phyloP scores from a whole-genome alignment of 768 basidiomycete genomes.

The Kwoniella sp. region DNA sequence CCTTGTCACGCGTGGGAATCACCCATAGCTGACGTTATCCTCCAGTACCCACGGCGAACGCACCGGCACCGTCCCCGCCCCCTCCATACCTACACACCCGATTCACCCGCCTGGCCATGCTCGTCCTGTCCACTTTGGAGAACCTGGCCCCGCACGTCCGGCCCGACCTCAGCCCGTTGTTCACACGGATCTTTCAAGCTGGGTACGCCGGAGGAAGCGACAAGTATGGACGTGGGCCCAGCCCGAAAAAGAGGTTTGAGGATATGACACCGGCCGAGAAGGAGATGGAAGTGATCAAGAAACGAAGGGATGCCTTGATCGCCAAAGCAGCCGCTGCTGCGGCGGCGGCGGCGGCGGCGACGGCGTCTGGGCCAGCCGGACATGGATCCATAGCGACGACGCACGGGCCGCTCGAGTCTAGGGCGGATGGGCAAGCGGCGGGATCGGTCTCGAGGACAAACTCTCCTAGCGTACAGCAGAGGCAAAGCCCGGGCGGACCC shows the following conservation, averaged over 20 bases:
- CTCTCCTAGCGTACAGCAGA: no score
- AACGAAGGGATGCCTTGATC: conserved; percentile 33
- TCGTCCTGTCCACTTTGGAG: conserved; percentile 14
- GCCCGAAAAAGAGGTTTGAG: conserved; percentile 1
- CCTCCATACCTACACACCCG: conserved; percentile 19
- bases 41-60: background rate
- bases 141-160: conserved; percentile 14
- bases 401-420: no score
- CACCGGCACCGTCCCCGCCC: conserved; percentile 8
- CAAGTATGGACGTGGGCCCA: no score
- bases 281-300: conserved; percentile 39
- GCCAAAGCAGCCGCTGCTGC: conserved; percentile 21
- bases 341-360: conserved; percentile 1
- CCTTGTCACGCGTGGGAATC: no score
- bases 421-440: no score
- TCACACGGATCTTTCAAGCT: conserved; percentile 5
- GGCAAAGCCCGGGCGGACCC: no score
- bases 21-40: background rate
- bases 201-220: background rate
- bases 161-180: conserved; percentile 4
- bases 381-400: no score
- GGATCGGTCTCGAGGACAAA: no score
- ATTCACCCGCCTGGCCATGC: conserved; percentile 18
- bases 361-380: background rate
- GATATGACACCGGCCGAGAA: conserved; percentile 26